Base-by-base conservation (phyloP, 345 rosid species). In the Isatis tinctoria region DNA sequence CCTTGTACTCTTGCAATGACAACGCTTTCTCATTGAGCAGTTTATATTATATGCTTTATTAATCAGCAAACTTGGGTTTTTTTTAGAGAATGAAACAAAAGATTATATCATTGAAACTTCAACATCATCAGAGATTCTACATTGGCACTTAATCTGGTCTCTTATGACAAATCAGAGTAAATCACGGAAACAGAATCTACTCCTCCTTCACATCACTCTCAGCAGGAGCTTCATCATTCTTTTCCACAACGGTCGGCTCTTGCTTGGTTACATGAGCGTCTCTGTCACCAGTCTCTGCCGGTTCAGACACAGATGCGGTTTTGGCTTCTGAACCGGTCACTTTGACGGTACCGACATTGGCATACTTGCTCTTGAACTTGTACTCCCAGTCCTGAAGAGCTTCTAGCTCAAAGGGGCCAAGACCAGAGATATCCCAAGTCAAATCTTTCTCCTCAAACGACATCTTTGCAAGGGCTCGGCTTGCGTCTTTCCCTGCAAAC, bases 401-500 rank as follows among this genome's bases (percentile, higher is more conserved):
- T 4, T 92, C 99, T 59, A 96, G 73, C 83, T 96, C 99, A 43
- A 83, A 92, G 1, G 98, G 91, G 61, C 98, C 95, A 44, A 96
- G 98, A 65, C 96, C 98, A 12, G 99, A 89, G 63, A 88, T 85
- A 73, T 96, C 99, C 40, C 93, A 91, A 1, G 97, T 96, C 74
- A 96, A 73, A 66, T 96, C 99, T 73, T 85, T 86, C 2, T 90
- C 97, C 53, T 96, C 99, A 37, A 96, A 96, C 3, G 99, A 96
- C 98, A 96, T 96, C 87, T 90, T 96, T n/a, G 99, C 98, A 59
- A 96, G 98, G 30, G 99, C 99, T 79, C 95, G 81, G 88, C 98
- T 96, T 0, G 98, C 97, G 44, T 96, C 99, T 82, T 81, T 96
- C 20, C 99, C 98, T 4, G 98, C 98, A 78, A 96, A 96, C 65